Evolutionary conservation across 2,329 filamentous ascomycete genomes (phyloP), one percentile per base, ranked within the genome.

Genomic region (Aureobasidium namibiae): DNA sequence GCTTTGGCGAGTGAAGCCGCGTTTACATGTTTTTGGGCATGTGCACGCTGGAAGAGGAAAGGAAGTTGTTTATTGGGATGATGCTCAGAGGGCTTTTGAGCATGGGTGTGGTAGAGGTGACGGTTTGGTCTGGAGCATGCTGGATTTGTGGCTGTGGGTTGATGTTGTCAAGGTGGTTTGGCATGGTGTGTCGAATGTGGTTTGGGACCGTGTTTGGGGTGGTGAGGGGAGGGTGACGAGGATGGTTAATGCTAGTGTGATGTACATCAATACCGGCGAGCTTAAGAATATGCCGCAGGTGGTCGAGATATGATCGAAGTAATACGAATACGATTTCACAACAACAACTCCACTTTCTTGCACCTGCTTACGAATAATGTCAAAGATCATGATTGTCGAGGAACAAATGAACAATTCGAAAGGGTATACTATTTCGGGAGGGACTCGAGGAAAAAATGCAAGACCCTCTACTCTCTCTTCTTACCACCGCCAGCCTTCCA

Each of bases 1-100:
- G 67, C 72, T 88, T 18, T 89, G 87, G 84, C 82, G 87, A 36
- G 83, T 90, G 11, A 84, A 82, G 62, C 91, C 91, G 0, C 77
- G 77, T 13, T 75, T 95, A 14, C 90, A 95, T 71, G 81, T 95
- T 49, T 95, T 94, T 70, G 91, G 90, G 1, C 91, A 96, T 72
- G 81, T 92, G 24, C 91, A 96, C 74, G 87, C 81, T 67, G 88
- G 84, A 9, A 82, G 87, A 46, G 91, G 90, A 16, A 77, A 76
- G 44, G 84, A 91, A 67, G 72, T 84, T 0, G 79, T 88, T 10
- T 87, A 83, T 73, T 95, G 88, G 79, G 89, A 94, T 70, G 81
- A 84, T 26, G 82, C 83, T 61, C 89, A 95, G 72, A 75, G 75
- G 33, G 81, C 81, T 1, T 91, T 90, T 73, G 89, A 92, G 73